Conservation (phyloP, 139 green algal species). For the Pleodorina starrii region DNA sequence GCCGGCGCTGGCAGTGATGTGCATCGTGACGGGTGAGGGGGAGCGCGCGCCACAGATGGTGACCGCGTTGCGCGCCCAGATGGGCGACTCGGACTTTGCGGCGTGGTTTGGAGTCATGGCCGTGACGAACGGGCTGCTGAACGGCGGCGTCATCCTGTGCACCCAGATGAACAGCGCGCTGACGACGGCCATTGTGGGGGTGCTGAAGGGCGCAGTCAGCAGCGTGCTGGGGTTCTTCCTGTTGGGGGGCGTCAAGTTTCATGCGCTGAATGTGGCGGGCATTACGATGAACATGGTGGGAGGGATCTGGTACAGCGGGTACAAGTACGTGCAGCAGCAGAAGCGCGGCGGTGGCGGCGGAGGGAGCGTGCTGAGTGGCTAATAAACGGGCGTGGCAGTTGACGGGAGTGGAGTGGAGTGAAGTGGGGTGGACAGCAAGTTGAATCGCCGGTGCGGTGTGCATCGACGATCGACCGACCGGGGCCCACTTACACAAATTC, state of each 20-base stretch:
- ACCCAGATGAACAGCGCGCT: conserved; percentile 82
- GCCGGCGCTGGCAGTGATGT: conserved; percentile 61
- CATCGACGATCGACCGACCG: too few species aligned
- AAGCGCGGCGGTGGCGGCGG: too few species aligned
- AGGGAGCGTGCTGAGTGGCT: too few species aligned
- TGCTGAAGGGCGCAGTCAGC: conserved; percentile 74
- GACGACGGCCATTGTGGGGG: conserved; percentile 87
- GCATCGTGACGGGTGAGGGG: conserved; percentile 62
- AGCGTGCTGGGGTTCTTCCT: conserved; percentile 81
- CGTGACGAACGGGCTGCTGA: conserved; percentile 60
- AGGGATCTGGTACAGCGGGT: conserved; percentile 55
- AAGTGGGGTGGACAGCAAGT: too few species aligned
- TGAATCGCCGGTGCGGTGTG: too few species aligned
- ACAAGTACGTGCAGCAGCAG: conserved; percentile 49
- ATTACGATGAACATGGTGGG: conserved; percentile 71
- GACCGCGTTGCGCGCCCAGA: background rate
- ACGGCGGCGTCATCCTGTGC: conserved; percentile 81
- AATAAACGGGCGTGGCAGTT: too few species aligned
- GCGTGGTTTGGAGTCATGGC: background rate
- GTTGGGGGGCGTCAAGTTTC: conserved; percentile 67
- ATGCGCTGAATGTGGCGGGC: conserved; percentile 66
- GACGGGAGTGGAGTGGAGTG: too few species aligned
- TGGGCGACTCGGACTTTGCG: background rate
- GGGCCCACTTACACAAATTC: too few species aligned
- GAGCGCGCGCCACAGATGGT: background rate